Base-by-base conservation (phyloP, 352 stramenopile genomes). In the Pythium scleroteichum region DNA sequence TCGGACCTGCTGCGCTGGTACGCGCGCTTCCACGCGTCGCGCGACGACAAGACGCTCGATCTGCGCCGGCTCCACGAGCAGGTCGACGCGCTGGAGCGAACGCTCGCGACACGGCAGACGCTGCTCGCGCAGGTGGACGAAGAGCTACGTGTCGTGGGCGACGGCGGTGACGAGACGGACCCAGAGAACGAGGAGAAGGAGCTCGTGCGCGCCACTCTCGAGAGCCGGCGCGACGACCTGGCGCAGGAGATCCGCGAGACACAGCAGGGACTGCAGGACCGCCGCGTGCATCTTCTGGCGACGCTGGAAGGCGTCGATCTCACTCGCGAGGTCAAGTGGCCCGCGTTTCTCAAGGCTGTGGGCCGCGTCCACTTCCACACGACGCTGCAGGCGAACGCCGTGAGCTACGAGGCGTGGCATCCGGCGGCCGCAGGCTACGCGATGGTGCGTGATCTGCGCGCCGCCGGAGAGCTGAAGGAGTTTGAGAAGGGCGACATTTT, bases 1-100 rank as follows among this genome's bases (percentile, higher is more conserved):
- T 65, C 55, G 0, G 78, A 82, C 32, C 76, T 90, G 27, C 41
- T 92, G 64, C 68, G 78, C 22, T 92, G 79, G 74, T 87, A 88
- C 64, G 67, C 65, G 26, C 76, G 76, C 2, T 71, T 78, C 20
- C 65, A 73, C 23, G 26, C 48, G 17, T 17, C 46, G 42, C 40
- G 2, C 24, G 47, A 8, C 12, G 22, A 29, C 19, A 22, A 26
- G 41, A 27, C 38, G 39, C 40, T 73, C 19, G 46, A 72, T 41
- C 64, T 85, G 19, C 50, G 63, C 0, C 49, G 62, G 0, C 29
- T 79, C 0, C 64, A 65, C 5, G 24, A 49, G 20, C 62, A 76
- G 62, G 72, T 75, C 12, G 75, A 90, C 42, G 39, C 42, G 14
- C 52, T 85, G 24, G 66, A 69, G 7, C 56, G 60, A 3, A 72